Percentiles rank a stretch among this genome's conserved stretches.
Evolutionary conservation across 2,329 filamentous ascomycete species (phyloP).

Genomic region (Aspergillus eucalypticola): DNA sequence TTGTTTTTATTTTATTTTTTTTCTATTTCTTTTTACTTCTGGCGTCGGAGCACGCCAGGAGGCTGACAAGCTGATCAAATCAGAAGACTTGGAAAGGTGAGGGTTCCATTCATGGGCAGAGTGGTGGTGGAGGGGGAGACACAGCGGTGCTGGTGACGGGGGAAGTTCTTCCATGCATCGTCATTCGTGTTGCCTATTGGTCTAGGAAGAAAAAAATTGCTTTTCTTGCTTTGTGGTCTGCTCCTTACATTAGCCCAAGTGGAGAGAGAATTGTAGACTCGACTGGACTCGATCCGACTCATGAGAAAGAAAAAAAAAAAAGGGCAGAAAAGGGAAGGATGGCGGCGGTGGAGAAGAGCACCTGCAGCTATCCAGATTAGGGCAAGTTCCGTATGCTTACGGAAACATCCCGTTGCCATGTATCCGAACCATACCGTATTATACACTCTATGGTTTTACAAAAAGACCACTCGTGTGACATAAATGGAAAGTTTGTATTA

Average conservation of each 20-base stretch:
- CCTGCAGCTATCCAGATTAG: not conserved
- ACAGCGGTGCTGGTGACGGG: not conserved
- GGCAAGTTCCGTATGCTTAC: not conserved
- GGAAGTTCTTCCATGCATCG: not conserved
- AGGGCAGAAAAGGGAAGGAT: not conserved
- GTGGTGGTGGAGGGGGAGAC: not conserved
- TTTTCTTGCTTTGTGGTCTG: not conserved
- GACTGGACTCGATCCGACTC: not conserved
- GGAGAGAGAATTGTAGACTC: conserved; percentile 3
- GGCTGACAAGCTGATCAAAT: not conserved
- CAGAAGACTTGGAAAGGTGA: not conserved
- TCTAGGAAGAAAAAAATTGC: not conserved
- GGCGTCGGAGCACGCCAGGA: not conserved
- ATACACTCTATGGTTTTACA: not conserved
- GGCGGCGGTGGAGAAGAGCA: not conserved
- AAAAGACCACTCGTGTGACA: not conserved
- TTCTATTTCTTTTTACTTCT: too few relatives aligned
- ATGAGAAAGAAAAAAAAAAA: not conserved
- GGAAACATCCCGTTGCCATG: not conserved
- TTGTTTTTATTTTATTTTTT: not conserved
- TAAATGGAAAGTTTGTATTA: not conserved
- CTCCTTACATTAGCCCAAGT: not conserved
- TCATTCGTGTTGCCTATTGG: conserved; percentile 1
- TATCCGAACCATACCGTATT: conserved; percentile 1
- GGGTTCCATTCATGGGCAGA: not conserved